A percentile compares a stretch with the other conserved stretches of the same genome.
These are phyloP conservation scores for Phragmites australis DNA, from an alignment of 176 grass and related monocot genomes.

Conservation along the genomic window DNA sequence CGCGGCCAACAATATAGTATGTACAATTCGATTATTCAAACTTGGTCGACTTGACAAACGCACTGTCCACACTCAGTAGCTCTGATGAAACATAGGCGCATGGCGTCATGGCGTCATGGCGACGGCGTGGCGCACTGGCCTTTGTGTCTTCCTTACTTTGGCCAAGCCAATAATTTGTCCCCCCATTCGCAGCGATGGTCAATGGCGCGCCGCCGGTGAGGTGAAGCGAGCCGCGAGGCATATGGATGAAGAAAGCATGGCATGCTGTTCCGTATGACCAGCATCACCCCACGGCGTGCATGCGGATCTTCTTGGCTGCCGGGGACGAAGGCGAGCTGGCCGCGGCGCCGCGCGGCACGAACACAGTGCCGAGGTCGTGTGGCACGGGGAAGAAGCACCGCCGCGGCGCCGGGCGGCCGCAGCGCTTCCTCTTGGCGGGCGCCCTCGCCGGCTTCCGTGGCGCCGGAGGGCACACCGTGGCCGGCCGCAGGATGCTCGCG, in stretches of 20 bases:
- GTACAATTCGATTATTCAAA: conserved; percentile 41
- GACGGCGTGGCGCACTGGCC: neutral
- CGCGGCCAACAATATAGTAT: conserved; percentile 20
- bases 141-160: neutral
- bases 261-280: neutral
- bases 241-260: neutral
- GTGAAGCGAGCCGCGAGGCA: neutral
- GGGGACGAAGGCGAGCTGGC: neutral
- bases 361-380: conserved; percentile 56
- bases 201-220: conserved; percentile 1
- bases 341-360: conserved; percentile 37
- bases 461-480: conserved; percentile 57
- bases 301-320: conserved; percentile 58
- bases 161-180: neutral
- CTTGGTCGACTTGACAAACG: conserved; percentile 1
- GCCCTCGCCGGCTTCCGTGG: conserved; percentile 53
- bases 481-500: conserved; percentile 27
- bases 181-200: neutral
- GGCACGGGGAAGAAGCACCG: conserved; percentile 58
- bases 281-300: conserved; percentile 29
- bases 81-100: conserved; percentile 2
- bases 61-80: neutral
- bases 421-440: conserved; percentile 52
- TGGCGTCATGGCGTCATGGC: no score
- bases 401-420: neutral